Evolutionary conservation across 768 basidiomycete genomes (phyloP), one percentile per base, ranked within the genome.

Genomic region (Fibroporia radiculosa): DNA sequence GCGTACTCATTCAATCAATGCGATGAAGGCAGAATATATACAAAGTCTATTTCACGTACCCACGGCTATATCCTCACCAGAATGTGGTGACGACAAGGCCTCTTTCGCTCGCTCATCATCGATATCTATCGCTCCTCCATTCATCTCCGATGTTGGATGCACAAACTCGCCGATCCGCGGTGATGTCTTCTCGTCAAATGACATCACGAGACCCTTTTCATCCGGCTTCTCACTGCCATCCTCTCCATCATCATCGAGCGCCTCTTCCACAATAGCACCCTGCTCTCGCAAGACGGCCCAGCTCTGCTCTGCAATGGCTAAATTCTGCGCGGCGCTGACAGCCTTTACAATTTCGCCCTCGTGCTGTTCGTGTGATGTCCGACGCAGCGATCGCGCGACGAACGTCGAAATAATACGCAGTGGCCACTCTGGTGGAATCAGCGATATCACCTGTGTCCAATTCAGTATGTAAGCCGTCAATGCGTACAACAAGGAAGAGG

Each of bases 311-410:
- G 76, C 72, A 19, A 81, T 71, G 48, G 80, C 77, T 26, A 90
- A 72, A 56, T 93, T 93, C 60, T 93, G 84, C 2, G 82, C 86
- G 7, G 78, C 73, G 51, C 78, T 77, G 45, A 95, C 72, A 14
- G 79, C 78, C 62, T 88, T 93, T 45, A 93, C 61, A 41, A 95
- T 82, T 57, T 78, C 73, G 5, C 77, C 78, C 60, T 92, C 84
- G 36, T 82, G 79, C 18, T 67, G 64, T 11, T 71, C 65, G 56
- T 95, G 91, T 19, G 90, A 64, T 7, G 80, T 77, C 51, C 86
- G 72, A 19, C 89, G 76, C 47, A 92, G 76, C 3, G 89, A 88
- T 13, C 88, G 81, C 3, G 78, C 65, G 22, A 95, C 68, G 69
- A 95, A 93, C 3, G 82, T 77, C 0, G 87, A 78, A 47, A 93